A percentile compares a stretch with the other conserved stretches of the same genome.
phyloP scores from a whole-genome alignment of 225 moss, liverwort and hornwort genomes.

The Rhytidiadelphus loreus region DNA sequence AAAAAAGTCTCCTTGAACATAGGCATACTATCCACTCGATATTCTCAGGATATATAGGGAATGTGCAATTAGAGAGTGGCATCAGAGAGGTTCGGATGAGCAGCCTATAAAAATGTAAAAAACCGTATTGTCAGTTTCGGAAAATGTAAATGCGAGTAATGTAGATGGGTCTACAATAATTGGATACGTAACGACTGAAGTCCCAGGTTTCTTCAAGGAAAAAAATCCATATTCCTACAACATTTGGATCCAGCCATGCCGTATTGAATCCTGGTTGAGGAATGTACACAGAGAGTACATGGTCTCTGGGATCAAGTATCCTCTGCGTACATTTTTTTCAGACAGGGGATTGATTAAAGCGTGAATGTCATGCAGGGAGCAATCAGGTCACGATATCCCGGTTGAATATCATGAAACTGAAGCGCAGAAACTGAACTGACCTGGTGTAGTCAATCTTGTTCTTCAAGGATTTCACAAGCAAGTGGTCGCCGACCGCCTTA shows the following conservation, averaged over 20 bases:
- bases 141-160: neutral
- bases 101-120: neutral
- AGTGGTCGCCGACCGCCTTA: conserved; percentile 22
- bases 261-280: neutral
- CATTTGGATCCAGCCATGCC: neutral
- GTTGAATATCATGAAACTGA: neutral
- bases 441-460: conserved; percentile 42
- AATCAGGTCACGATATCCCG: neutral
- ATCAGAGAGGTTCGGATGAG: neutral
- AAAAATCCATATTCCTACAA: neutral
- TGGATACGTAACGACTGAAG: no score
- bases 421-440: neutral
- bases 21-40: no score
- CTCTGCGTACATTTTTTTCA: neutral
- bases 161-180: neutral
- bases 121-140: neutral
- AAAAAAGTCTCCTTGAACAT: neutral
- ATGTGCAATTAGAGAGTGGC: neutral
- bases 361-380: neutral
- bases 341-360: neutral
- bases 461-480: conserved; percentile 31
- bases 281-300: no score
- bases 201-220: neutral
- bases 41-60: neutral
- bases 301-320: neutral